Evolutionary conservation across 1,284 basidiomycete species (phyloP).

Genomic region (Trichosporon sp.): DNA sequence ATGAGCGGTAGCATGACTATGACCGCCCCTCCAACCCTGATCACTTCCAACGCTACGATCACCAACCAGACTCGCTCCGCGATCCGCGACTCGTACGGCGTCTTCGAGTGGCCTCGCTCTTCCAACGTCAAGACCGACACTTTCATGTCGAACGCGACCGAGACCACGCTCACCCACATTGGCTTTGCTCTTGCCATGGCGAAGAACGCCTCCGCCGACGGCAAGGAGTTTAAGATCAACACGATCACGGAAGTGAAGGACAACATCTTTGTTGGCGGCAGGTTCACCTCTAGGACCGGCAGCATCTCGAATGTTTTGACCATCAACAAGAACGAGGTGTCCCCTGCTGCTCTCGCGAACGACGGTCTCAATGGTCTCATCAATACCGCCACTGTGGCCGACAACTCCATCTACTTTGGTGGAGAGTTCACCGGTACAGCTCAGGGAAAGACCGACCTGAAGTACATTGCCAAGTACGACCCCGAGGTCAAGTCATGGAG

Average conservation of each 20-base stretch:
- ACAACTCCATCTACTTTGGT: slow-evolving; percentile 73
- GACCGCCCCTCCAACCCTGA: neutral
- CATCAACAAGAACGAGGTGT: slow-evolving; percentile 63
- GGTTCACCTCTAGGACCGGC: slow-evolving; percentile 64
- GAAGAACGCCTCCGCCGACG: slow-evolving; percentile 50
- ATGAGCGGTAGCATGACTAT: slow-evolving; percentile 18
- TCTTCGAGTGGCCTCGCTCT: slow-evolving; percentile 47
- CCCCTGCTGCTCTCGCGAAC: slow-evolving; percentile 60
- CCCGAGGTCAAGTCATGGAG: slow-evolving; percentile 69
- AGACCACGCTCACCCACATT: slow-evolving; percentile 69
- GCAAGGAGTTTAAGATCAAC: slow-evolving; percentile 57
- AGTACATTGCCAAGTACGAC: slow-evolving; percentile 76
- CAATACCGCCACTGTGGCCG: slow-evolving; percentile 65
- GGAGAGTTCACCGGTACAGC: slow-evolving; percentile 78
- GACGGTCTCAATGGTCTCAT: slow-evolving; percentile 76
- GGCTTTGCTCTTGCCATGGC: slow-evolving; percentile 63
- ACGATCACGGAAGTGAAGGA: slow-evolving; percentile 69
- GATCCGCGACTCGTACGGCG: slow-evolving; percentile 42
- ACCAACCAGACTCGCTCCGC: neutral
- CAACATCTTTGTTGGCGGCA: slow-evolving; percentile 73
- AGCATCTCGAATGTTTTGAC: slow-evolving; percentile 72
- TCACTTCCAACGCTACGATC: neutral
- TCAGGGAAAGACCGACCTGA: slow-evolving; percentile 62
- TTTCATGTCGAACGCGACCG: slow-evolving; percentile 67
- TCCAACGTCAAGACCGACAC: slow-evolving; percentile 40